Base-by-base conservation (phyloP, 257 asterid genomes). In the Nicotiana otophora region DNA sequence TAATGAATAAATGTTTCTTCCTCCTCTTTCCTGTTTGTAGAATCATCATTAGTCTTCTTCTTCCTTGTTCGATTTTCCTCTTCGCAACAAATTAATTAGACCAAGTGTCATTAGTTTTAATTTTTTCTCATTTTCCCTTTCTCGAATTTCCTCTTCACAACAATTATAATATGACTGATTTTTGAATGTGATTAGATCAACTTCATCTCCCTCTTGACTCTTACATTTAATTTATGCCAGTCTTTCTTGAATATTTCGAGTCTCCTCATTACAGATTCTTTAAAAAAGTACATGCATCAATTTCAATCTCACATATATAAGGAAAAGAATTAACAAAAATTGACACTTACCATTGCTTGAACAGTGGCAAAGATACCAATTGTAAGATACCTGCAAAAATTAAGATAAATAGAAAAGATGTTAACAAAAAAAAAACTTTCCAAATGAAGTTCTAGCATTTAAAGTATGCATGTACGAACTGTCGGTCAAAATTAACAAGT, bases 291-390 rank as follows among this genome's bases (percentile, higher is more conserved):
- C 39, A 64, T 23, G 31, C 72, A 65, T 15, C 20, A 14, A 65
- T 14, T 63, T 26, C 28, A 42, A 42, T 26, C 3, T 51, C 58
- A 70, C 33, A 39, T 23, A 23, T 23, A 23, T 70, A 39, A 14
- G 16, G 26, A 48, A 10, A 23, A 72, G 20, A 48, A 72, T 46
- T 72, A 42, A n/a, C 33, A 3, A 53, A 12, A 53, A 14, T 12
- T 15, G 64, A 33, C 54, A 36, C 89, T 84, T 77, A 95, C 98
- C 85, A 66, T 83, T 61, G 98, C 98, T 86, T 95, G 98, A 65
- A 95, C 89, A 28, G 93, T 78, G 23, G 96, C 90, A 70, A 95
- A 95, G 60, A 95, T 89, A 81, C 87, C 95, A 74, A 95, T 93
- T 6, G 98, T 95, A 62, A 91, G 84, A 55, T 93, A 95, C 91